These are phyloP conservation scores for Glycine latifolia DNA, from an alignment of 306 rosid genomes.

Conservation along the genomic window DNA sequence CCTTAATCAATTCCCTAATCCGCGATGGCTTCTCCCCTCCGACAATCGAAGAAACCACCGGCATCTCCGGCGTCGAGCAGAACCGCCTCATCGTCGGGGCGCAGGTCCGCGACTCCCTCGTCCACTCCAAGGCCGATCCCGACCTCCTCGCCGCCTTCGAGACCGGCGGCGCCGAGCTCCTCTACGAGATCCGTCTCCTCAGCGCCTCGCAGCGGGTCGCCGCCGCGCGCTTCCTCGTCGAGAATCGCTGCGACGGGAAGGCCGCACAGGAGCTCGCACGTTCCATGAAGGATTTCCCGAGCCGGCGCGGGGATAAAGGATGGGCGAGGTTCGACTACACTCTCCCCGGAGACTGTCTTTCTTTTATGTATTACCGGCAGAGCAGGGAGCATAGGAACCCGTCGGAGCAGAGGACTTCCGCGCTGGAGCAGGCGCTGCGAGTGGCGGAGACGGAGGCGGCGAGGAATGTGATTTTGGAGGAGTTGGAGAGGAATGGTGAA, in stretches of 20 bases:
- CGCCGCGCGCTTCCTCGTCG: conserved; percentile 63
- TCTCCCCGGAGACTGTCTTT: conserved; percentile 75
- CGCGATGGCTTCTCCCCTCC: conserved; percentile 82
- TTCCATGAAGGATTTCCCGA: conserved; percentile 78
- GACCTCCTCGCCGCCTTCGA: conserved; percentile 61
- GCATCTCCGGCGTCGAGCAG: conserved; percentile 79
- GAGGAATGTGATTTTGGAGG: conserved; percentile 40
- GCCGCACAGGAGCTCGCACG: conserved; percentile 78
- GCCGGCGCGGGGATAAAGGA: conserved; percentile 65
- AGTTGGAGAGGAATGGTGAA: not conserved
- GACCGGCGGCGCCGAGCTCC: conserved; percentile 65
- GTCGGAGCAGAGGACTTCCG: conserved; percentile 48
- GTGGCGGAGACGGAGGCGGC: conserved; percentile 69
- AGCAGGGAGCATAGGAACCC: conserved; percentile 63
- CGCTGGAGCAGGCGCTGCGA: conserved; percentile 64
- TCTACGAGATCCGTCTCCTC: conserved; percentile 79
- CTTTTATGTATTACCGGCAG: conserved; percentile 76
- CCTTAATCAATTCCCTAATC: conserved; percentile 64
- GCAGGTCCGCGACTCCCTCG: conserved; percentile 78
- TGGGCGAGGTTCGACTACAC: conserved; percentile 75
- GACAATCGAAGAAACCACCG: conserved; percentile 74
- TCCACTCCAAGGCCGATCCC: conserved; percentile 60
- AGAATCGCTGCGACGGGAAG: conserved; percentile 53
- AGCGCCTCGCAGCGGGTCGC: conserved; percentile 65
- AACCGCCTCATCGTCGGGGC: conserved; percentile 71